phyloP scores from a whole-genome alignment of 805 yeast species.

The Spathaspora sp. region DNA sequence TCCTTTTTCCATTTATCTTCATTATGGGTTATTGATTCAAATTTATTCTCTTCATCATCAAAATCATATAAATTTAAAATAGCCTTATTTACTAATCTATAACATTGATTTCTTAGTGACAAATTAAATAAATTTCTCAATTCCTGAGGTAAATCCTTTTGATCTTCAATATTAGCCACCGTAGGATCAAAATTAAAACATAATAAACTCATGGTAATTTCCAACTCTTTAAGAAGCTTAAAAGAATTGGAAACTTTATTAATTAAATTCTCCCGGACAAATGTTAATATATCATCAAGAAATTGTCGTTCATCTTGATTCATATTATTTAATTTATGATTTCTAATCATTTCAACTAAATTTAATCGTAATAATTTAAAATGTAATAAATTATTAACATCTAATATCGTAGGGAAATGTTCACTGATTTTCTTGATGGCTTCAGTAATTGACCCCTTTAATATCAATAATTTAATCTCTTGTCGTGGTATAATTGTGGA shows the following conservation, averaged over 20 bases:
- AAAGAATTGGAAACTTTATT: constrained; percentile 56
- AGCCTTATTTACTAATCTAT: constrained; percentile 65
- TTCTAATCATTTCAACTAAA: constrained; percentile 75
- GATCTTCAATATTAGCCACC: constrained; percentile 26
- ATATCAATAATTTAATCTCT: constrained; percentile 49
- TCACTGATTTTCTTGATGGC: constrained; percentile 58
- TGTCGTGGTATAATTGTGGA: constrained; percentile 51
- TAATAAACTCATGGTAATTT: constrained; percentile 78
- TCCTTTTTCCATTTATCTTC: constrained; percentile 1
- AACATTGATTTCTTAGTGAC: constrained; percentile 60
- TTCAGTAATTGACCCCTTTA: constrained; percentile 56
- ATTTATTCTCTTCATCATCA: constrained; percentile 8
- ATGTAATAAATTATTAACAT: constrained; percentile 59
- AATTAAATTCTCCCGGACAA: constrained; percentile 61
- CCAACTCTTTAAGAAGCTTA: constrained; percentile 66
- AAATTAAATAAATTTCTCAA: constrained; percentile 55
- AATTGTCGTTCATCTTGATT: constrained; percentile 42
- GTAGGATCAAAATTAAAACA: constrained; percentile 45
- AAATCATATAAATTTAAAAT: constrained; percentile 39
- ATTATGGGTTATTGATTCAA: constrained; percentile 5
- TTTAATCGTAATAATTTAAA: constrained; percentile 70
- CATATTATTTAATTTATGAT: constrained; percentile 26
- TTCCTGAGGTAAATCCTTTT: constrained; percentile 49
- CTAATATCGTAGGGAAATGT: constrained; percentile 62
- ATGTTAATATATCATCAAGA: constrained; percentile 49